Evolutionary conservation across 2,329 filamentous ascomycete genomes (phyloP).

Genomic region (Hypoxylon sp.): DNA sequence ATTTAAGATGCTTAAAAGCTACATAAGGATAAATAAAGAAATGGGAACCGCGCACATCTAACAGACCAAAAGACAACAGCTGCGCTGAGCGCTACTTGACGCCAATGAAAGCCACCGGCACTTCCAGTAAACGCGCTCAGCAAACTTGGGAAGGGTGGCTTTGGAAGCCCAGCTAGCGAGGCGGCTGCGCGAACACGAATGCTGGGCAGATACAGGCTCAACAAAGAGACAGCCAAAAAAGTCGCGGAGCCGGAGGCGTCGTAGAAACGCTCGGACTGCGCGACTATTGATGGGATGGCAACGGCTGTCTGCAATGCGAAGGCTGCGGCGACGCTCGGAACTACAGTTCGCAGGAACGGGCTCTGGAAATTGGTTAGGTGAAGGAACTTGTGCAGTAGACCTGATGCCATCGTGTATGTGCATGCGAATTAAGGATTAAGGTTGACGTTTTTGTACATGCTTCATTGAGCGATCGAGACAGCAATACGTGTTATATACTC

Average conservation of each 20-base stretch:
- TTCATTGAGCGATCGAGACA: background rate
- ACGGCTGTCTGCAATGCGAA: slow-evolving; percentile 75
- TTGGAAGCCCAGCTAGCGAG: slow-evolving; percentile 53
- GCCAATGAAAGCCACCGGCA: slow-evolving; percentile 70
- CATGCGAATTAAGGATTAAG: background rate
- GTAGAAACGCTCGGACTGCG: slow-evolving; percentile 76
- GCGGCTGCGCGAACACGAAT: slow-evolving; percentile 69
- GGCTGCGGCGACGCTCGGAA: slow-evolving; percentile 74
- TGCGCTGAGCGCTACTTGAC: slow-evolving; percentile 61
- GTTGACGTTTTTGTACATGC: background rate
- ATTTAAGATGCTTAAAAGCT: background rate
- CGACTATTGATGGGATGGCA: slow-evolving; percentile 72
- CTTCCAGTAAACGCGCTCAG: slow-evolving; percentile 61
- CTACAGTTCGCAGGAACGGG: slow-evolving; percentile 73
- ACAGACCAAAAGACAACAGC: slow-evolving; percentile 70
- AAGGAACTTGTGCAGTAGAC: slow-evolving; percentile 64
- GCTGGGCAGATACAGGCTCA: slow-evolving; percentile 73
- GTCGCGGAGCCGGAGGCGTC: slow-evolving; percentile 77
- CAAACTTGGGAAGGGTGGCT: slow-evolving; percentile 64
- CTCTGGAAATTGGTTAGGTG: slow-evolving; percentile 72
- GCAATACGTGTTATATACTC: slow-evolving; percentile 13
- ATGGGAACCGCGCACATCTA: slow-evolving; percentile 61
- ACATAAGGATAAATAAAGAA: background rate
- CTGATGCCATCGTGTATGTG: slow-evolving; percentile 50
- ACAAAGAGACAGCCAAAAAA: slow-evolving; percentile 74